Base-by-base conservation (phyloP, 73 alveolate species). In the Symbiodinium pilosum region DNA sequence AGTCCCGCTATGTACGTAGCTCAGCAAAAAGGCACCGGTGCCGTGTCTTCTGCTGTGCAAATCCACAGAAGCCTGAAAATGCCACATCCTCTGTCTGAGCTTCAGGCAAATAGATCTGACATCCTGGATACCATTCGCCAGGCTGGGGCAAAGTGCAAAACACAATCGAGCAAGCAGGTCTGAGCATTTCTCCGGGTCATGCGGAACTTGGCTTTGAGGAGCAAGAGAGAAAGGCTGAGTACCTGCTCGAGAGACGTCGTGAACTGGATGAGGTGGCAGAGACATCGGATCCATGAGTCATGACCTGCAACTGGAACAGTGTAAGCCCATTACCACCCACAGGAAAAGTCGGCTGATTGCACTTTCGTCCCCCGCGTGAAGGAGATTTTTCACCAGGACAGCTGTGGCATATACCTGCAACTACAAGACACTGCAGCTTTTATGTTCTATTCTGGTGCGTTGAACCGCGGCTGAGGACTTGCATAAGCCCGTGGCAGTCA, bases 201-300 rank as follows among this genome's bases (percentile, higher is more conserved):
- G 14, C 85, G 43, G 43, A 4, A 4, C 24, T 12, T n/a, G 42
- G 71, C 4, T 28, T 16, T 20, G 28, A 71, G 85, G 95, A 88
- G 71, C 95, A 88, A 38, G 95, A 88, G 95, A 88, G 68, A 73
- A 88, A 88, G 71, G 95, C 95, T 2, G 95, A 88, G 39, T 88
- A 88, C 44, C 43, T 88, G 87, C 86, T 88, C 11, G 95, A 88
- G 36, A 38, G 95, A 39, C 95, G 95, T 20, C 95, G 95, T 32
- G 87, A 88, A 86, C 95, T 88, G 5, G 95, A 88, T 21, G 95
- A 88, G 51, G 83, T 28, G 41, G 83, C 14, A 24, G 9, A 9
- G 9, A 4, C 30, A 18, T 4, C 16, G 14, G 26, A 11, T 68
- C 4, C 43, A 12, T 4, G 40, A 39, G 9, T 28, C 4, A 9